These are phyloP conservation scores for Aphanomyces astaci DNA, from an alignment of 352 stramenopile species.

Conservation along the genomic window DNA sequence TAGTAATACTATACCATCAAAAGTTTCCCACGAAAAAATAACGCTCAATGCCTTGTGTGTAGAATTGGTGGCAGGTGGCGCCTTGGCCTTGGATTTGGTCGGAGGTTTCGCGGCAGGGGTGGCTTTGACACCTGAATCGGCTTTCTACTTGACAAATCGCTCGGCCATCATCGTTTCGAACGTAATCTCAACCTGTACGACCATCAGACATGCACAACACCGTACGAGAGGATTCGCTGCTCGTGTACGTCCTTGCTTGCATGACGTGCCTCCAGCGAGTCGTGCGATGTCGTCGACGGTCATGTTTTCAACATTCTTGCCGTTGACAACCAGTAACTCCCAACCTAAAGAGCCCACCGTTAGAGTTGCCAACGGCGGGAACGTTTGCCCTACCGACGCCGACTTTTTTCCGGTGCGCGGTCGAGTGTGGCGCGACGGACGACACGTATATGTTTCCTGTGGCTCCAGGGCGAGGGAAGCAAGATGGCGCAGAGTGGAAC, in stretches of 20 bases:
- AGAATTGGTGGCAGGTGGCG: too few species aligned
- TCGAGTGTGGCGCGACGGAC: not conserved
- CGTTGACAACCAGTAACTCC: not conserved
- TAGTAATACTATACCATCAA: too few species aligned
- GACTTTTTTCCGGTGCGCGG: not conserved
- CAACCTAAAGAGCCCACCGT: not conserved
- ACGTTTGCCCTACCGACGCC: not conserved
- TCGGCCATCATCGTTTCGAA: not conserved
- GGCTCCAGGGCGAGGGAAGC: too few species aligned
- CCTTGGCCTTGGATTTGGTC: not conserved
- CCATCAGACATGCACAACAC: too few species aligned
- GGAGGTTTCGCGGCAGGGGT: not conserved
- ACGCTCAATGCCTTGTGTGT: too few species aligned
- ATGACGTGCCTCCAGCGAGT: not conserved
- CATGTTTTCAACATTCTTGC: not conserved
- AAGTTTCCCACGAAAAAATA: too few species aligned
- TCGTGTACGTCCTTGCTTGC: too few species aligned
- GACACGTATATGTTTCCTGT: constrained; percentile 3
- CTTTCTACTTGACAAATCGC: constrained; percentile 4
- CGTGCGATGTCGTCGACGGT: constrained; percentile 3
- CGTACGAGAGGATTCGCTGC: too few species aligned
- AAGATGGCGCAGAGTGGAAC: not conserved
- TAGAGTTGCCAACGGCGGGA: not conserved
- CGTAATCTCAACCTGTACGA: not conserved
- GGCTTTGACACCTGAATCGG: not conserved